phyloP scores from a whole-genome alignment of 1,284 basidiomycete genomes.

The Moesziomyces globuligerus region DNA sequence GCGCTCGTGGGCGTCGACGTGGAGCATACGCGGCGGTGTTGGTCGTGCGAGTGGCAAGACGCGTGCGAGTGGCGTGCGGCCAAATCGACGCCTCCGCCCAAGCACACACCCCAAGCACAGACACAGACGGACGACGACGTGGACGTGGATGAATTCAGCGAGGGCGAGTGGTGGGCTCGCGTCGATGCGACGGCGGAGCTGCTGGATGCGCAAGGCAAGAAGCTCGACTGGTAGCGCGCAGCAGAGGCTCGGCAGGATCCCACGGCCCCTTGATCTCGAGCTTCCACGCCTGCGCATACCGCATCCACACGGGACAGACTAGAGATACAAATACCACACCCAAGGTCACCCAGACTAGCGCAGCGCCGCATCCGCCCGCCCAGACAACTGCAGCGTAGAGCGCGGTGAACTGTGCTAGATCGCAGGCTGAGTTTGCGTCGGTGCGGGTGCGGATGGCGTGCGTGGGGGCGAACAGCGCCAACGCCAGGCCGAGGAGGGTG shows the following conservation, averaged over 20 bases:
- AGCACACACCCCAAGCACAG: background rate
- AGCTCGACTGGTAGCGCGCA: slow-evolving; percentile 30
- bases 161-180: slow-evolving; percentile 24
- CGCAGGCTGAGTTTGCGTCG: too few relatives aligned
- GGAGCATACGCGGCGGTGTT: slow-evolving; percentile 47
- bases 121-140: slow-evolving; percentile 1
- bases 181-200: slow-evolving; percentile 23
- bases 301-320: slow-evolving; percentile 55
- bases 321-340: slow-evolving; percentile 34
- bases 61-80: slow-evolving; percentile 60
- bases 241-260: slow-evolving; percentile 48
- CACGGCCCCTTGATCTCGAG: slow-evolving; percentile 56
- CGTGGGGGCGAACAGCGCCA: slow-evolving; percentile 48
- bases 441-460: background rate
- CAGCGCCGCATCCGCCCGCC: slow-evolving; percentile 4
- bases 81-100: slow-evolving; percentile 1
- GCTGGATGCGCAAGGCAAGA: slow-evolving; percentile 18
- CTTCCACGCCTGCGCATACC: slow-evolving; percentile 55
- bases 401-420: background rate
- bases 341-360: slow-evolving; percentile 12
- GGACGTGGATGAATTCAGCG: slow-evolving; percentile 11
- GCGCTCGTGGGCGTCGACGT: slow-evolving; percentile 38
- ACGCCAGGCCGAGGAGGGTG: slow-evolving; percentile 85
- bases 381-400: background rate
- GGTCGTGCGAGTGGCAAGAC: slow-evolving; percentile 56